A percentile compares a stretch with the other conserved stretches of the same genome.
Evolutionary conservation across 2,329 filamentous ascomycete genomes (phyloP).

Genomic region (Botrytis aclada): DNA sequence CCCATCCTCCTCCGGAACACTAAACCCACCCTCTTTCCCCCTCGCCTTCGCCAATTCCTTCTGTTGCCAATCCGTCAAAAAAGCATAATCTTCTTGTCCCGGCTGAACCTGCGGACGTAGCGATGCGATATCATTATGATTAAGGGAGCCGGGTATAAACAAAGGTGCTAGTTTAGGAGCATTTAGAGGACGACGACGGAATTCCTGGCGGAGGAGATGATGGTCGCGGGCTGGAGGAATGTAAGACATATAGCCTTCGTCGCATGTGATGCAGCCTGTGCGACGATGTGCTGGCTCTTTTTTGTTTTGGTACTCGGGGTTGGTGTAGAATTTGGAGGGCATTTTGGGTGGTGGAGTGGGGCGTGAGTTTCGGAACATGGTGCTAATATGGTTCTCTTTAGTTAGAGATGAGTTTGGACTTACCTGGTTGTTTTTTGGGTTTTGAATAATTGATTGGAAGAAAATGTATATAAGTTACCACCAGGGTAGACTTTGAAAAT

Average conservation of each 20-base stretch:
- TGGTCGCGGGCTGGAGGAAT: background rate
- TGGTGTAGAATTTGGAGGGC: background rate
- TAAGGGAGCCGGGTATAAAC: background rate
- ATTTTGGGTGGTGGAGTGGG: background rate
- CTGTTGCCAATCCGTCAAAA: background rate
- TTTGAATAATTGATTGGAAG: background rate
- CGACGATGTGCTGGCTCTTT: background rate
- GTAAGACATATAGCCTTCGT: background rate
- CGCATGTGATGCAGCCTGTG: background rate
- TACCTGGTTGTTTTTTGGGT: background rate
- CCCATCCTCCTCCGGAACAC: background rate
- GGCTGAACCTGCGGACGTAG: background rate
- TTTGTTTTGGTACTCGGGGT: background rate
- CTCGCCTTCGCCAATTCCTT: too few relatives aligned
- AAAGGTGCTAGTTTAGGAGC: background rate
- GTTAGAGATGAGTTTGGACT: background rate
- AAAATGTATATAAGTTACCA: background rate
- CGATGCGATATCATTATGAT: background rate
- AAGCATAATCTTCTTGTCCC: background rate
- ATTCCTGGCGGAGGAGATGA: background rate
- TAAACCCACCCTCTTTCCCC: too few relatives aligned
- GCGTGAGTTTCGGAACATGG: background rate
- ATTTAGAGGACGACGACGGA: background rate
- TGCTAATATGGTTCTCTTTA: background rate
- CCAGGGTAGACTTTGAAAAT: constrained; percentile 3